Evolutionary conservation across 1,139 yeast genomes (phyloP), one percentile per base, ranked within the genome.

Genomic region (Meyerozyma athensensis): DNA sequence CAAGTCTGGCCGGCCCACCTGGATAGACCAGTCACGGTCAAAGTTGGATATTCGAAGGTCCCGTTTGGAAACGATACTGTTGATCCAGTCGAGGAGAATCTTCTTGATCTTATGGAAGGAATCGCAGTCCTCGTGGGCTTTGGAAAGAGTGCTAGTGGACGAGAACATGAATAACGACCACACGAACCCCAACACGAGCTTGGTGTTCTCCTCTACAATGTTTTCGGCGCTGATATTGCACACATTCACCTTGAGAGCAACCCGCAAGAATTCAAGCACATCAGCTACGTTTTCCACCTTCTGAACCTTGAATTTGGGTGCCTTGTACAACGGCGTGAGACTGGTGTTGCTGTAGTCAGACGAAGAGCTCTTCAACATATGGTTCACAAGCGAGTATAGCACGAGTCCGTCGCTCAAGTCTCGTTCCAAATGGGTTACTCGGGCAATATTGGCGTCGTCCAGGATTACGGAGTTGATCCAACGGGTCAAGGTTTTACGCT

Each of bases 221-320:
- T 80, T 83, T 38, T 79, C 85, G n/a, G 86, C 78, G 19, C 84
- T 81, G 35, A 82, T 77, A 47, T 75, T 74, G 47, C 73, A 66
- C 24, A 77, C 63, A 43, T 75, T 77, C 32, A 82, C 63, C 17
- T 65, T 56, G 37, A 77, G 70, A 22, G 75, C 65, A 33, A 74
- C 67, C 40, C 73, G 68, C 40, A 80, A 63, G 50, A 72, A 80
- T 39, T 76, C 74, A 39, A 82, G 62, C 10, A 78, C 72, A 39
- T 72, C 75, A 45, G 73, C 72, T 37, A 81, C 61, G 52, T 82
- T 82, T 48, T 81, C 89, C 32, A 79, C 61, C 50, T 74, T 77
- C 49, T 82, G 89, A 28, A 82, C 63, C 38, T 72, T 67, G 41
- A 77, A 65, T 28, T 59, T 65, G 4, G 87, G 86, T 17, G 62